Conservation (phyloP, 2,329 filamentous ascomycete genomes). For the Verticillium nonalfalfae region DNA sequence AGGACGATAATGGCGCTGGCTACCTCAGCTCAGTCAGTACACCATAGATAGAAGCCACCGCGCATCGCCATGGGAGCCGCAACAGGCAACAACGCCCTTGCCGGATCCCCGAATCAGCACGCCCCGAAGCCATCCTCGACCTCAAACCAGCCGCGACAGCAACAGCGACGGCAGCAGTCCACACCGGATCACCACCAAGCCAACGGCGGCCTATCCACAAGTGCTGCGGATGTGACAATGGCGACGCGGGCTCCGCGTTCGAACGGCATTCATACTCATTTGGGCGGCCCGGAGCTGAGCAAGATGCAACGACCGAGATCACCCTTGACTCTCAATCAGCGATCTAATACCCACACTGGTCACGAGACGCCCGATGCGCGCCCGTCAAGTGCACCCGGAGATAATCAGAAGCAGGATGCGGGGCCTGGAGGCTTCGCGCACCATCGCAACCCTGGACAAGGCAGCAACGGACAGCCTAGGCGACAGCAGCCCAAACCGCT, state of each 20-base stretch:
- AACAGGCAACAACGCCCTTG: background rate
- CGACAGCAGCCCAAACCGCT: constrained; percentile 38
- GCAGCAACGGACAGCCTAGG: constrained; percentile 6
- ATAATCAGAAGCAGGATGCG: constrained; percentile 22
- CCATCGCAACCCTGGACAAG: background rate
- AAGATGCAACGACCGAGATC: background rate
- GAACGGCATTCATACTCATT: background rate
- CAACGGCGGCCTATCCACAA: background rate
- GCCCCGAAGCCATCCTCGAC: background rate
- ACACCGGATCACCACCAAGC: background rate
- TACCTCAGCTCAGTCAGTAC: background rate
- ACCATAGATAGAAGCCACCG: background rate
- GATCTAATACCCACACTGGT: constrained; percentile 11
- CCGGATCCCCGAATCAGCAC: background rate
- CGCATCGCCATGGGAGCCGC: background rate
- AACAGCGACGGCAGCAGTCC: background rate
- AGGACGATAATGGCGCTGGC: background rate
- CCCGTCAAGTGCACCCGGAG: constrained; percentile 39
- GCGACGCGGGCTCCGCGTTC: background rate
- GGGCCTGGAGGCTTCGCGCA: constrained; percentile 4
- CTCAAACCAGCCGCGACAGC: background rate
- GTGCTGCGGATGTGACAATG: background rate
- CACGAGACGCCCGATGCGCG: constrained; percentile 22
- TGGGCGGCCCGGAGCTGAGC: background rate
- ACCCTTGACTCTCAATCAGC: constrained; percentile 3